Base-by-base conservation (phyloP, 495 filamentous ascomycete species). In the Coniosporium apollinis region DNA sequence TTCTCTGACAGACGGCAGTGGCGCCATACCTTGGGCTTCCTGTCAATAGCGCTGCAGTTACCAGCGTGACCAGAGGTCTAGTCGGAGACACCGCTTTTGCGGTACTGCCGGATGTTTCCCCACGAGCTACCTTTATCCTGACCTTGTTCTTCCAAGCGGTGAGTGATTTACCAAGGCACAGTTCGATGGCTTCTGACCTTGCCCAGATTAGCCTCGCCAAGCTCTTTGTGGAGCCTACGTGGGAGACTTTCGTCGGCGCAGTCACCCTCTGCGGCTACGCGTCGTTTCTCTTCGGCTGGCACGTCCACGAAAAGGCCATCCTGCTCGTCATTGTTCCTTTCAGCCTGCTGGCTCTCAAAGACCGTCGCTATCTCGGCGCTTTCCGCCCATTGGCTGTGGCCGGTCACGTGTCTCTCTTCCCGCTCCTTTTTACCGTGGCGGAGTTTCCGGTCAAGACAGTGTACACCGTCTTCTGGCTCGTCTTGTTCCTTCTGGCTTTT, bases 221-320 rank as follows among this genome's bases (percentile, higher is more conserved):
- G 51, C 73, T 96, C 24, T 93, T 89, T 62, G 37, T 73, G 11
- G 64, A 66, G 28, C 86, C 87, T 5, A 81, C 73, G 11, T 91
- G 79, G 74, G 77, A 91, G 19, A 79, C 66, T 19, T 96, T 97
- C 54, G 62, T 94, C 33, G 83, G 82, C 6, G 80, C 82, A 3
- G 64, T 94, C 11, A 94, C 85, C 1, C 74, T 94, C n/a, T 94
- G 87, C 47, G 89, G 81, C 34, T 97, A 92, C 46, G 82, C 86
- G 0, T 94, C 89, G 0, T 97, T 97, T 60, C 67, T 97, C 15
- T 94, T 96, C 40, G 87, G 89, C 33, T 97, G 89, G 89, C 89
- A 97, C 49, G 89, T 97, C 14, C 89, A 97, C 47, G 89, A 97
- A 48, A 97, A 97, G 50, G 89, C 89, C 5, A 81, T 97, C 20